Percentiles rank a stretch among this genome's conserved stretches.
phyloP scores from a whole-genome alignment of 75 land plant species.

The Cryptomeria japonica region DNA sequence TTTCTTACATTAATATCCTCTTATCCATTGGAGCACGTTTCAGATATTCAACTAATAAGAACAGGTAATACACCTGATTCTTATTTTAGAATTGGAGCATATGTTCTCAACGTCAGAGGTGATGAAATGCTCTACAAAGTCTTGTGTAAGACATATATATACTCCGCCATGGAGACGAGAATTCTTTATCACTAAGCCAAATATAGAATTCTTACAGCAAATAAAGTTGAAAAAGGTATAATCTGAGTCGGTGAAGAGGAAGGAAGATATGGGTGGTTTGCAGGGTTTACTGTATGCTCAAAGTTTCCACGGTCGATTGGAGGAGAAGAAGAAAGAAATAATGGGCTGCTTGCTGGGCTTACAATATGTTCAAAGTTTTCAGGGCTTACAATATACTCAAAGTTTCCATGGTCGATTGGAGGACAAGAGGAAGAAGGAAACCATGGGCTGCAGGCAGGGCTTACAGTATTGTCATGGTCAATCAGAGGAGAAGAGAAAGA shows the following conservation, averaged over 20 bases:
- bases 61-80: conserved; percentile 69
- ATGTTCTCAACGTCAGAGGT: no score
- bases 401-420: no score
- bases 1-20: neutral
- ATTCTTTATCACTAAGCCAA: no score
- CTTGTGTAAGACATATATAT: no score
- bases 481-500: neutral
- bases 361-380: conserved; percentile 5
- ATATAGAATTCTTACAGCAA: no score
- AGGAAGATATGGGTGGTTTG: neutral
- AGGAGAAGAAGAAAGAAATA: neutral
- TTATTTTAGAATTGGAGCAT: no score
- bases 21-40: conserved; percentile 23
- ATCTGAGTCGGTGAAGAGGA: neutral
- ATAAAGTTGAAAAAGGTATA: no score
- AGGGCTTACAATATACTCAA: neutral
- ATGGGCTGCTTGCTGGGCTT: conserved; percentile 8
- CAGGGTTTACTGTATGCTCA: no score
- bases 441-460: no score
- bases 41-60: conserved; percentile 76
- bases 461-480: neutral
- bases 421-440: neutral
- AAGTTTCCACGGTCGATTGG: neutral
- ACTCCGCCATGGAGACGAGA: no score
- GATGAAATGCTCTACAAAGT: no score